Evolutionary conservation across 768 basidiomycete genomes (phyloP).

Genomic region (Lentinula guzmanii): DNA sequence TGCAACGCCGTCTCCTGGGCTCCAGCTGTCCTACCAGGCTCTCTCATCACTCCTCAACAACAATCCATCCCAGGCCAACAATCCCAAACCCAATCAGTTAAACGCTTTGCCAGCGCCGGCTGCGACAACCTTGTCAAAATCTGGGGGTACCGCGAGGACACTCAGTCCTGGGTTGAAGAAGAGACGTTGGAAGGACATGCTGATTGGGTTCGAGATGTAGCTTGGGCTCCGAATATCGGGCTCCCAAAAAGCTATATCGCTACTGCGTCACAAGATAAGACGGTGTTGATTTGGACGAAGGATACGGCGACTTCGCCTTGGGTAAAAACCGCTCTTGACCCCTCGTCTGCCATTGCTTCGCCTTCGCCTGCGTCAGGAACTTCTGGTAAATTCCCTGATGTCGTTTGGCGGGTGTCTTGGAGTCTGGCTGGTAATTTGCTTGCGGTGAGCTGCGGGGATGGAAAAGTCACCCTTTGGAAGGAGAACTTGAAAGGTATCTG

Average conservation of each 20-base stretch:
- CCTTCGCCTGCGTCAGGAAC: conserved; percentile 35
- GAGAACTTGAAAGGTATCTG: conserved; percentile 92
- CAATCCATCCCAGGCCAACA: conserved; percentile 24
- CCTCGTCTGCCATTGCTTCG: conserved; percentile 45
- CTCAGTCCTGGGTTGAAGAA: conserved; percentile 87
- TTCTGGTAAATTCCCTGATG: conserved; percentile 88
- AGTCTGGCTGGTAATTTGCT: conserved; percentile 93
- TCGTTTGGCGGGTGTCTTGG: conserved; percentile 99
- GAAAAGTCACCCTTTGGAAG: conserved; percentile 98
- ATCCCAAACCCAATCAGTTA: conserved; percentile 52
- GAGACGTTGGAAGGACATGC: conserved; percentile 88
- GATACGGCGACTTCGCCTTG: conserved; percentile 69
- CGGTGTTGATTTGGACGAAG: conserved; percentile 89
- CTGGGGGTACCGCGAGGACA: conserved; percentile 86
- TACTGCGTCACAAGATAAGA: conserved; percentile 91
- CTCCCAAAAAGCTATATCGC: conserved; percentile 93
- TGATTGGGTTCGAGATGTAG: conserved; percentile 99
- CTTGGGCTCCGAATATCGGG: conserved; percentile 97
- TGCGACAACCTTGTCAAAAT: conserved; percentile 95
- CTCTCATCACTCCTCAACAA: conserved; percentile 65
- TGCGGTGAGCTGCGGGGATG: conserved; percentile 95
- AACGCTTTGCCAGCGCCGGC: conserved; percentile 92
- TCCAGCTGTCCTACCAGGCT: conserved; percentile 82
- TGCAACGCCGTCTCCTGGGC: conserved; percentile 99
- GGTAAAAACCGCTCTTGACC: conserved; percentile 78